Percentiles rank a stretch among this genome's conserved stretches.
These are phyloP conservation scores for Podospora tetraspora DNA, from an alignment of 495 filamentous ascomycete species.

Conservation along the genomic window DNA sequence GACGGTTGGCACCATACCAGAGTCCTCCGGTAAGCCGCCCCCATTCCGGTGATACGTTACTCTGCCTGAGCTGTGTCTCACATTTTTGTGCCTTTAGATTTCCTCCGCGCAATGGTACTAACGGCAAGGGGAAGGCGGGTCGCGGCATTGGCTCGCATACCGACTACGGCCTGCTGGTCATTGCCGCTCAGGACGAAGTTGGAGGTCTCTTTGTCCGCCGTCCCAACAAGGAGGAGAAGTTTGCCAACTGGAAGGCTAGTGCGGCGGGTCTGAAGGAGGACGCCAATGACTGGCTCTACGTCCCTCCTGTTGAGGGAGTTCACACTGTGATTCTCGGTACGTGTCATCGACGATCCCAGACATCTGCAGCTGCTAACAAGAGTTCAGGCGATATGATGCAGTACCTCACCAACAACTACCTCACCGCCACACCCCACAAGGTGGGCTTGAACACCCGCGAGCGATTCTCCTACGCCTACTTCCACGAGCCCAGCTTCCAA, in stretches of 20 bases:
- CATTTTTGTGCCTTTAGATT: slow-evolving; percentile 25
- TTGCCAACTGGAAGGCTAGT: slow-evolving; percentile 41
- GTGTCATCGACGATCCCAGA: neutral
- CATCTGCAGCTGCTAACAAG: neutral
- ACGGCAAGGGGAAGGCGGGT: slow-evolving; percentile 41
- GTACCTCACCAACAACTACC: slow-evolving; percentile 36
- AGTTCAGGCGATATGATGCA: slow-evolving; percentile 44
- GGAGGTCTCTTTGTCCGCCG: slow-evolving; percentile 43
- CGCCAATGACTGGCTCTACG: slow-evolving; percentile 39
- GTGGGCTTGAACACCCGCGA: slow-evolving; percentile 42
- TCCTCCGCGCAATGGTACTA: slow-evolving; percentile 35
- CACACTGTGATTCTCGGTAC: slow-evolving; percentile 44
- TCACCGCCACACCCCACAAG: slow-evolving; percentile 43
- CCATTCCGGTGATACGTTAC: slow-evolving; percentile 5
- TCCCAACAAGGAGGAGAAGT: slow-evolving; percentile 30
- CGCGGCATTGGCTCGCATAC: slow-evolving; percentile 46
- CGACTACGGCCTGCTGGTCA: slow-evolving; percentile 43
- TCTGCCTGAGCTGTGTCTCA: slow-evolving; percentile 8
- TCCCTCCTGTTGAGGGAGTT: slow-evolving; percentile 34
- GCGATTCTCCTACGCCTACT: slow-evolving; percentile 41
- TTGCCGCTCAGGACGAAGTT: slow-evolving; percentile 41
- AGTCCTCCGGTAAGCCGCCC: slow-evolving; percentile 30
- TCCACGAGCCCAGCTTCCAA: slow-evolving; percentile 45
- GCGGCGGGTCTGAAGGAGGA: slow-evolving; percentile 40
- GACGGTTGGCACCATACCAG: slow-evolving; percentile 47